Evolutionary conservation across 2,329 filamentous ascomycete genomes (phyloP).

Genomic region (Orbilia blumenaviensis): DNA sequence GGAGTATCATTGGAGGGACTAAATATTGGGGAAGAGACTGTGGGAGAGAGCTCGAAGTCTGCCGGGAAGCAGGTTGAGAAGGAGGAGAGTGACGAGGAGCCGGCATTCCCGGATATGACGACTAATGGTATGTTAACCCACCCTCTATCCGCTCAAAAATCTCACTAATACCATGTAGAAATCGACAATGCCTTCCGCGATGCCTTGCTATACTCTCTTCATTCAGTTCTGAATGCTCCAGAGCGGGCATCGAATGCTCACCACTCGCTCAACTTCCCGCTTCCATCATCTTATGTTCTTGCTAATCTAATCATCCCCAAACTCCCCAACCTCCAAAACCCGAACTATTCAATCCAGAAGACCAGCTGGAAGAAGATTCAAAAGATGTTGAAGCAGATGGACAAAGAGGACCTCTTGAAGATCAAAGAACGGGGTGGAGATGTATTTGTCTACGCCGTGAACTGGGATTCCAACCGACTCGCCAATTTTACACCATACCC

Average conservation of each 20-base stretch:
- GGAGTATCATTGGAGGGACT: slow-evolving; percentile 52
- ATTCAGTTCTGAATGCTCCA: slow-evolving; percentile 67
- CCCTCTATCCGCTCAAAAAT: background rate
- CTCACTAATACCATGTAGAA: slow-evolving; percentile 62
- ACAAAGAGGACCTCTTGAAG: slow-evolving; percentile 71
- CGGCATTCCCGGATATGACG: slow-evolving; percentile 63
- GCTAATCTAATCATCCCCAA: slow-evolving; percentile 73
- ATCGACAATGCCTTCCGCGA: slow-evolving; percentile 73
- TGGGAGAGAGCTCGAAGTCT: slow-evolving; percentile 59
- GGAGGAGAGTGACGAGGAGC: slow-evolving; percentile 26
- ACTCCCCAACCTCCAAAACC: slow-evolving; percentile 63
- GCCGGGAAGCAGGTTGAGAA: slow-evolving; percentile 39
- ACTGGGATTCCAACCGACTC: slow-evolving; percentile 69
- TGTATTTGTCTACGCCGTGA: slow-evolving; percentile 71
- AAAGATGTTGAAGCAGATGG: slow-evolving; percentile 74
- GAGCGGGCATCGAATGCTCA: slow-evolving; percentile 57
- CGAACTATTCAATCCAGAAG: slow-evolving; percentile 70
- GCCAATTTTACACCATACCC: slow-evolving; percentile 70
- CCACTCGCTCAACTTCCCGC: slow-evolving; percentile 68
- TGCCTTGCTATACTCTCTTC: slow-evolving; percentile 71
- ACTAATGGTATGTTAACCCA: slow-evolving; percentile 65
- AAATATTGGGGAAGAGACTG: slow-evolving; percentile 62
- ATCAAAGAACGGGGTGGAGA: slow-evolving; percentile 73
- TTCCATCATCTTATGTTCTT: slow-evolving; percentile 72
- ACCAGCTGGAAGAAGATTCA: slow-evolving; percentile 75